Conservation (phyloP, 2,329 filamentous ascomycete species). For the Pezicula carpinea region DNA sequence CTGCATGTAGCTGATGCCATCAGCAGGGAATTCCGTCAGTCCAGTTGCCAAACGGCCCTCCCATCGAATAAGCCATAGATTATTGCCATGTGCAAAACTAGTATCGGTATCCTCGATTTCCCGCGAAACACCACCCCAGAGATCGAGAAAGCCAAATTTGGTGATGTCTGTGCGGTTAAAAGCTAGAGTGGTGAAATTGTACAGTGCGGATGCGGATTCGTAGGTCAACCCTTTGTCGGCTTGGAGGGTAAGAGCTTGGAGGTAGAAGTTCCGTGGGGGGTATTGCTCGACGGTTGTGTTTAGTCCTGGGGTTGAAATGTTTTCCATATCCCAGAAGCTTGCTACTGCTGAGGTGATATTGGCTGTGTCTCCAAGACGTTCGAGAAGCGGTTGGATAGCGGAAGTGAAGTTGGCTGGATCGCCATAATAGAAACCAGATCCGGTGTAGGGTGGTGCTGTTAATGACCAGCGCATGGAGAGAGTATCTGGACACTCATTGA, state of each 20-base stretch:
- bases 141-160: neutral
- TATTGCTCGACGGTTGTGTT: neutral
- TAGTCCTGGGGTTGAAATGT: neutral
- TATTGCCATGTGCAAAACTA: neutral
- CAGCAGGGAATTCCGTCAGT: neutral
- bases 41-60: neutral
- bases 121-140: neutral
- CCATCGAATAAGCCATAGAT: neutral
- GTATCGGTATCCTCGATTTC: neutral
- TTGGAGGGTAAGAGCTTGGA: neutral
- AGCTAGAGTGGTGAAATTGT: neutral
- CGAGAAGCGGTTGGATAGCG: neutral
- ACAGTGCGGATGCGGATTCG: neutral
- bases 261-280: neutral
- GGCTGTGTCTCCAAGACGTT: neutral
- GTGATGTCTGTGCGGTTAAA: conserved; percentile 1
- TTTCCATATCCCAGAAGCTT: neutral
- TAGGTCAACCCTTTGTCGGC: neutral
- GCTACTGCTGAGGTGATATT: neutral
- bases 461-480: neutral
- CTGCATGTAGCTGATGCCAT: neutral
- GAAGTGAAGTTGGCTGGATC: neutral
- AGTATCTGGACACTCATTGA: neutral
- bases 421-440: neutral
- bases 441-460: neutral